phyloP scores from a whole-genome alignment of 176 grass and related monocot species.

The Dactylis glomerata region DNA sequence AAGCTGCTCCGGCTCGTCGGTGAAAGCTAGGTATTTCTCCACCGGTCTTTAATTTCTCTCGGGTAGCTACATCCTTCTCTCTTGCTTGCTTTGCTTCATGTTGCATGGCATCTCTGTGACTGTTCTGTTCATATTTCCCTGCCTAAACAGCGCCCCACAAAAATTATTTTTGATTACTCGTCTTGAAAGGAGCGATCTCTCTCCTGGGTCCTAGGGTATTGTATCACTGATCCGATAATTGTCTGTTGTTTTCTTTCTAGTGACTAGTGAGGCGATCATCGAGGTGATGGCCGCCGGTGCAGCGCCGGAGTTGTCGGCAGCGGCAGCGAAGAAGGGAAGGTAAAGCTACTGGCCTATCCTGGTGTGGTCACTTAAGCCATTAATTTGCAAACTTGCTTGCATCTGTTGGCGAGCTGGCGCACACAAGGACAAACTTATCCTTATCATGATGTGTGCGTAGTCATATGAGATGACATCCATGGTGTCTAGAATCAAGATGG shows the following conservation, averaged over 20 bases:
- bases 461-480: background rate
- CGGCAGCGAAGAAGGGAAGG: background rate
- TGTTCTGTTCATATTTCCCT: background rate
- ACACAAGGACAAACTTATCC: background rate
- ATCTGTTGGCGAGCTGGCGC: background rate
- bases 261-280: background rate
- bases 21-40: background rate
- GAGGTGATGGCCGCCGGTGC: background rate
- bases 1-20: background rate
- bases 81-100: background rate
- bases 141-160: background rate
- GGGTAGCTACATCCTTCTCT: background rate
- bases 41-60: no score
- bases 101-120: background rate
- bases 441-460: background rate
- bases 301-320: background rate
- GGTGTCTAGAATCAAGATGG: no score
- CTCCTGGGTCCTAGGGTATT: background rate
- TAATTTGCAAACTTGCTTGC: background rate
- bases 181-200: background rate
- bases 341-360: background rate
- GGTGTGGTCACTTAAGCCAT: background rate
- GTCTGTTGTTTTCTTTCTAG: background rate
- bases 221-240: background rate
- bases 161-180: background rate